A percentile compares a stretch with the other conserved stretches of the same genome.
phyloP scores from a whole-genome alignment of 495 filamentous ascomycete genomes.

The Penicilliopsis zonata region DNA sequence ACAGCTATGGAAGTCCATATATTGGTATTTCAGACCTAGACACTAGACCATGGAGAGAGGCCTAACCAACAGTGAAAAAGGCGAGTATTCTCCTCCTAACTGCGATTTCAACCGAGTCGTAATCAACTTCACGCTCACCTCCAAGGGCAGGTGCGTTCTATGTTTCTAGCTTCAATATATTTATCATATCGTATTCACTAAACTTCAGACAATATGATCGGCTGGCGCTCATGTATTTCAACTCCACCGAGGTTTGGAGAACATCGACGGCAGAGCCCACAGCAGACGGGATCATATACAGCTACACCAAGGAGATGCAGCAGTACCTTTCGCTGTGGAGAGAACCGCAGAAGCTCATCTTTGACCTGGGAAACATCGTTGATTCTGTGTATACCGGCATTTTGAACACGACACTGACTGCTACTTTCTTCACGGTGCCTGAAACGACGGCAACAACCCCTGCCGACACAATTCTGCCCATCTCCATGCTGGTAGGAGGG shows the following conservation, averaged over 20 bases:
- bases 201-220: constrained; percentile 80
- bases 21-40: no score
- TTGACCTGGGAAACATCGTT: constrained; percentile 72
- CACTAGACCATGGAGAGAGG: no score
- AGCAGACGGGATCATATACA: constrained; percentile 54
- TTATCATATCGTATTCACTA: no score
- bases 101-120: constrained; percentile 69
- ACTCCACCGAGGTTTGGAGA: constrained; percentile 70
- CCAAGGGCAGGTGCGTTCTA: constrained; percentile 54
- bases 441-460: constrained; percentile 31
- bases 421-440: constrained; percentile 46
- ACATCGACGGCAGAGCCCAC: constrained; percentile 84
- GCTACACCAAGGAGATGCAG: constrained; percentile 77
- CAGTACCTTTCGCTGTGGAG: constrained; percentile 60
- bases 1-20: no score
- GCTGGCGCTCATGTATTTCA: constrained; percentile 68
- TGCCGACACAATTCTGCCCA: constrained; percentile 63
- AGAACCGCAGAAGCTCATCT: constrained; percentile 60
- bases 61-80: no score
- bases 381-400: constrained; percentile 64
- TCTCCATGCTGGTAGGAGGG: constrained; percentile 49
- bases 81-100: constrained; percentile 51
- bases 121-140: constrained; percentile 74
- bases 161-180: no score
- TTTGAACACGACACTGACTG: constrained; percentile 69